Conservation (phyloP, 306 rosid genomes). For the Vigna angularis region DNA sequence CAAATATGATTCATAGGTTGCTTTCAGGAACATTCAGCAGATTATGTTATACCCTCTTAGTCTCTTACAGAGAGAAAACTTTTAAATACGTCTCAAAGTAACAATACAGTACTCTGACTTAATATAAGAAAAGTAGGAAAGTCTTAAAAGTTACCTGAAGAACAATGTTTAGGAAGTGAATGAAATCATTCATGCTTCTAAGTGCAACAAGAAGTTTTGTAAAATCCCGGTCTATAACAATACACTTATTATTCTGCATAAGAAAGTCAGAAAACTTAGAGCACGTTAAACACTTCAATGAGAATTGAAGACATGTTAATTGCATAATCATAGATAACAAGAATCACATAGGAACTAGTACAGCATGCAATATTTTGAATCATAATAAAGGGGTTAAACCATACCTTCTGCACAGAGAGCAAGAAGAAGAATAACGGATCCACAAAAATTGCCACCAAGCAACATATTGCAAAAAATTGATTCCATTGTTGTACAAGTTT, state of each 20-base stretch:
- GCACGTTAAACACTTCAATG: background rate
- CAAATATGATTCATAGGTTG: background rate
- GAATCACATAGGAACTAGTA: background rate
- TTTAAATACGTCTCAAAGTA: conserved; percentile 4
- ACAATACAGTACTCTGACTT: background rate
- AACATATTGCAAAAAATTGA: conserved; percentile 70
- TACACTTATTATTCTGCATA: conserved; percentile 64
- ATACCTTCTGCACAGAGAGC: conserved; percentile 63
- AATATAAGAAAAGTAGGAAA: conserved; percentile 8
- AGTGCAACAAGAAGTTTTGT: conserved; percentile 63
- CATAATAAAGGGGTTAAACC: background rate
- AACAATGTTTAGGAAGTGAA: conserved; percentile 70
- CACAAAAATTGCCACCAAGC: conserved; percentile 75
- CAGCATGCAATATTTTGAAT: conserved; percentile 29
- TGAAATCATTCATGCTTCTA: conserved; percentile 74
- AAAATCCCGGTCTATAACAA: conserved; percentile 52
- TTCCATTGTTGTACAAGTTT: conserved; percentile 78
- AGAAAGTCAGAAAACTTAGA: conserved; percentile 13
- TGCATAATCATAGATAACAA: background rate
- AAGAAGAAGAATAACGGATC: conserved; percentile 87
- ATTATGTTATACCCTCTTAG: conserved; percentile 1
- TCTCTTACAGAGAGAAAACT: conserved; percentile 4
- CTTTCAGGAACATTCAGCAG: conserved; percentile 11
- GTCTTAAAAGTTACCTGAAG: conserved; percentile 66
- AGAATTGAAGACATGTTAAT: conserved; percentile 13